Evolutionary conservation across 2,329 filamentous ascomycete species (phyloP).

Genomic region (Lizonia empirigonia): DNA sequence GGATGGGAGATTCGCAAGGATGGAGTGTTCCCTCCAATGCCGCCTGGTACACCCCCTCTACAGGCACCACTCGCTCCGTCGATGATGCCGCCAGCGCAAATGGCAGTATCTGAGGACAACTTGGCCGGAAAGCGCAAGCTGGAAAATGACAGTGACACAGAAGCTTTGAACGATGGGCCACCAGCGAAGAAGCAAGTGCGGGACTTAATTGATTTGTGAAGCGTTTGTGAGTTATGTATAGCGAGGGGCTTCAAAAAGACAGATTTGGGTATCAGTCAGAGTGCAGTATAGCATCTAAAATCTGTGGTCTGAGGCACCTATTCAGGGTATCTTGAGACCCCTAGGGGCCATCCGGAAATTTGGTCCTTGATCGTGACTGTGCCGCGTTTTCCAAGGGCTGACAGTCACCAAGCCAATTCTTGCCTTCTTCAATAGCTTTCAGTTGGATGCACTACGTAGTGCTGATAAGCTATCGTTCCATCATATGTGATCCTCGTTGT

Average conservation of each 20-base stretch:
- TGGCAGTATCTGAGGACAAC: conserved; percentile 13
- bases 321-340: background rate
- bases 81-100: conserved; percentile 24
- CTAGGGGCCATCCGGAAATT: background rate
- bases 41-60: conserved; percentile 25
- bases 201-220: background rate
- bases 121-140: conserved; percentile 35
- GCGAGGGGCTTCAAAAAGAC: no score
- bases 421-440: background rate
- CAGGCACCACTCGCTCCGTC: conserved; percentile 17
- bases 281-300: background rate
- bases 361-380: background rate
- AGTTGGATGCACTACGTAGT: background rate
- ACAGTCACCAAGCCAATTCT: background rate
- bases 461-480: background rate
- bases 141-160: conserved; percentile 7
- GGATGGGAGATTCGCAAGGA: conserved; percentile 64
- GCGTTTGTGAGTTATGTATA: background rate
- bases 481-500: background rate
- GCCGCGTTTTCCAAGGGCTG: background rate
- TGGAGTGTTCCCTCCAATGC: conserved; percentile 40
- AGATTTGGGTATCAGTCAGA: background rate
- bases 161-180: conserved; percentile 3
- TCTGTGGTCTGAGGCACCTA: background rate
- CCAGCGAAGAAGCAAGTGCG: conserved; percentile 16